These are phyloP conservation scores for Pythium utonaiense DNA, from an alignment of 352 stramenopile genomes.

Conservation along the genomic window DNA sequence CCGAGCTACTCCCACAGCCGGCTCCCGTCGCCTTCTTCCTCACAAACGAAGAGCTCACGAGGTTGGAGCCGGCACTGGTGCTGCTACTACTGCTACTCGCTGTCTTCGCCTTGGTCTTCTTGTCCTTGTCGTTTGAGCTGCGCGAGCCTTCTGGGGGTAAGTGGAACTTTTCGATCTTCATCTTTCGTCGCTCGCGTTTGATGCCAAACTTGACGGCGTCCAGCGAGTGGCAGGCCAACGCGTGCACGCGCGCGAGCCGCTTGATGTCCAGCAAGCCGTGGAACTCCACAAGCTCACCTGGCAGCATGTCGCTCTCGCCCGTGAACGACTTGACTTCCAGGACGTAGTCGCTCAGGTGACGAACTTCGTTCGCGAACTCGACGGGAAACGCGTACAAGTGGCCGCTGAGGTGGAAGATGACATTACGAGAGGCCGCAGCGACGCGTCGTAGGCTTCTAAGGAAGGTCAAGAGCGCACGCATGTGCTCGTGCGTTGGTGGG, in stretches of 20 bases:
- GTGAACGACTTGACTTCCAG: slow-evolving; percentile 57
- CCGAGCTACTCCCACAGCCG: slow-evolving; percentile 4
- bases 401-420: slow-evolving; percentile 31
- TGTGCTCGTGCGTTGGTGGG: slow-evolving; percentile 30
- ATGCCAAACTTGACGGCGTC: slow-evolving; percentile 58
- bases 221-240: slow-evolving; percentile 47
- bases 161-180: slow-evolving; percentile 81
- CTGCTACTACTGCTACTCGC: not conserved
- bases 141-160: slow-evolving; percentile 61
- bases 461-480: slow-evolving; percentile 39
- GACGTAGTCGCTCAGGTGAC: slow-evolving; percentile 54
- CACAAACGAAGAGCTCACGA: slow-evolving; percentile 23
- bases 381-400: slow-evolving; percentile 24
- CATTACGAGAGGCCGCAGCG: slow-evolving; percentile 11
- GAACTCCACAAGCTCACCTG: slow-evolving; percentile 56
- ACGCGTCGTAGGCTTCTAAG: slow-evolving; percentile 32
- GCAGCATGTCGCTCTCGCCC: slow-evolving; percentile 52
- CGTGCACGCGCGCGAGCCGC: slow-evolving; percentile 56
- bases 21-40: not conserved
- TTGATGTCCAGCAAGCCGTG: slow-evolving; percentile 50
- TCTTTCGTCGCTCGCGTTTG: slow-evolving; percentile 63
- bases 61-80: slow-evolving; percentile 7
- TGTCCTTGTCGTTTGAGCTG: slow-evolving; percentile 24
- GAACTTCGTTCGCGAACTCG: slow-evolving; percentile 41
- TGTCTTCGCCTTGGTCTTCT: slow-evolving; percentile 1